Evolutionary conservation across 106 monocot species (phyloP).

Genomic region (Allium fistulosum): DNA sequence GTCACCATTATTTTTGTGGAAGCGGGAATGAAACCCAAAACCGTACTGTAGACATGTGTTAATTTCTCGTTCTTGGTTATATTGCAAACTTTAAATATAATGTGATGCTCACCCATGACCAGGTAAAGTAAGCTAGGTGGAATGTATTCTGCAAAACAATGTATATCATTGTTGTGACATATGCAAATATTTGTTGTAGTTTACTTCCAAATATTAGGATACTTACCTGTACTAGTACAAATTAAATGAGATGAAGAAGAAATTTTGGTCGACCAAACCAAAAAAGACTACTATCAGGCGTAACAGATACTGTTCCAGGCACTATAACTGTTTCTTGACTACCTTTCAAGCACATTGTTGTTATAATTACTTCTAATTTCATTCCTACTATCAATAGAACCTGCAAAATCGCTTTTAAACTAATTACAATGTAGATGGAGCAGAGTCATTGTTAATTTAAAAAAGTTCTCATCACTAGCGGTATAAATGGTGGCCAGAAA

Average conservation of each 20-base stretch:
- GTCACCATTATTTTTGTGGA: slow-evolving; percentile 18
- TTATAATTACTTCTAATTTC: slow-evolving; percentile 30
- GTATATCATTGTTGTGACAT: not conserved
- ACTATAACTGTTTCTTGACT: slow-evolving; percentile 14
- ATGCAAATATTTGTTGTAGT: not conserved
- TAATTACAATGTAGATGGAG: slow-evolving; percentile 18
- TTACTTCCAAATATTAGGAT: not conserved
- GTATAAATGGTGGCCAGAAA: slow-evolving; percentile 32
- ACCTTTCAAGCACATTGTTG: slow-evolving; percentile 30
- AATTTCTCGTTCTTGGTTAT: not conserved
- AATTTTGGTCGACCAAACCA: slow-evolving; percentile 32
- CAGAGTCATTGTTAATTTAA: slow-evolving; percentile 14
- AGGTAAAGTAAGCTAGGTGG: slow-evolving; percentile 12
- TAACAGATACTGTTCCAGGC: slow-evolving; percentile 24
- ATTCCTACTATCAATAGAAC: slow-evolving; percentile 33
- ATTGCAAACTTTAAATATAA: not conserved
- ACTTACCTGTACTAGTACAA: slow-evolving; percentile 42
- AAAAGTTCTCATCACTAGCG: slow-evolving; percentile 16
- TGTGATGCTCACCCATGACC: slow-evolving; percentile 7
- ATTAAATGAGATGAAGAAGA: slow-evolving; percentile 39
- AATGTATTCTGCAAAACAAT: slow-evolving; percentile 15
- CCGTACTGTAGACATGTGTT: slow-evolving; percentile 31
- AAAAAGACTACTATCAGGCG: slow-evolving; percentile 25
- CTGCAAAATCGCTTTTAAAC: slow-evolving; percentile 7
- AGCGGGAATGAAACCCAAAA: slow-evolving; percentile 35